Percentiles rank a stretch among this genome's conserved stretches.
phyloP scores from a whole-genome alignment of 257 asterid species.

The Pogostemon cablin region DNA sequence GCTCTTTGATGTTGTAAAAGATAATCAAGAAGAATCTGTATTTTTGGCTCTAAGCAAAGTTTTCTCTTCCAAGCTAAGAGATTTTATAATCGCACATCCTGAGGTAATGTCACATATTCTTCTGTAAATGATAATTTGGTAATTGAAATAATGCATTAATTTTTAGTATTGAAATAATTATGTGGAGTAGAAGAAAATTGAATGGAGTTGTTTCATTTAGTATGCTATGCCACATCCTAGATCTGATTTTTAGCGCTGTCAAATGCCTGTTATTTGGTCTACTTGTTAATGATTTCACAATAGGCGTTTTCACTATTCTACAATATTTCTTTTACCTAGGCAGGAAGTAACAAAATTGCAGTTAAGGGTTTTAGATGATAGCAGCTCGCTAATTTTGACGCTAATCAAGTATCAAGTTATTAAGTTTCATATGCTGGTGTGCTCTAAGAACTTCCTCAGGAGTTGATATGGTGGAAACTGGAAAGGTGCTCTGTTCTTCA shows the following conservation, averaged over 20 bases:
- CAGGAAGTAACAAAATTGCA: not conserved
- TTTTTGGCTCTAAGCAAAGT: conserved; percentile 64
- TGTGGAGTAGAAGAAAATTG: conserved; percentile 2
- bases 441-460: conserved; percentile 3
- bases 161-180: conserved; percentile 1
- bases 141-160: conserved; percentile 3
- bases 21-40: conserved; percentile 54
- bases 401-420: not conserved
- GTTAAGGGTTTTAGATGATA: not conserved
- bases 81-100: conserved; percentile 46
- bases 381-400: not conserved
- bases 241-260: not conserved
- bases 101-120: conserved; percentile 50
- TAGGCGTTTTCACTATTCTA: conserved; percentile 3
- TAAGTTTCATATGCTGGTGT: not conserved
- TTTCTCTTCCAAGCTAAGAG: conserved; percentile 68
- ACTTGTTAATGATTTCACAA: conserved; percentile 1
- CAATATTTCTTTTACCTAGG: not conserved
- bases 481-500: conserved; percentile 11
- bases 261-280: not conserved
- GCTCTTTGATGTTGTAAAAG: conserved; percentile 63
- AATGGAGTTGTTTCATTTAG: conserved; percentile 15
- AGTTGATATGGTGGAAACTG: not conserved
- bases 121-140: conserved; percentile 23
- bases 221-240: not conserved